Percentiles rank a stretch among this genome's conserved stretches.
phyloP scores from a whole-genome alignment of 2,329 filamentous ascomycete genomes.

The Apiospora phragmitis region DNA sequence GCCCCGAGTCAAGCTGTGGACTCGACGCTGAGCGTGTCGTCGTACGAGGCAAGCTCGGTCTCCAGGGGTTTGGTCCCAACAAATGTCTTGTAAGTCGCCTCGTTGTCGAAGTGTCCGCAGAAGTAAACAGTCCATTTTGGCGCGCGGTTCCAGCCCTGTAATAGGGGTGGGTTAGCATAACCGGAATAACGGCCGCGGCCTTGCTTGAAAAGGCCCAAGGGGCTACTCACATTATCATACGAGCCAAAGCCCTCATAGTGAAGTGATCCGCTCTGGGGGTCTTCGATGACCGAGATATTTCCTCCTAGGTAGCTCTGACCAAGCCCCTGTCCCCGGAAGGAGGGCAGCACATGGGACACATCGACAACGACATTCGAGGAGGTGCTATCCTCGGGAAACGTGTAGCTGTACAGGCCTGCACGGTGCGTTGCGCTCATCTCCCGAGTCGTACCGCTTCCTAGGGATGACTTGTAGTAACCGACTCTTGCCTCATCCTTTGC shows the following conservation, averaged over 20 bases:
- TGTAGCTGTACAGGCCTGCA: slow-evolving; percentile 62
- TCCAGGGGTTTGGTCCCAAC: slow-evolving; percentile 35
- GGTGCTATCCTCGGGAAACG: slow-evolving; percentile 46
- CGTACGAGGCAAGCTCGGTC: slow-evolving; percentile 32
- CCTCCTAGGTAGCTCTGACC: slow-evolving; percentile 66
- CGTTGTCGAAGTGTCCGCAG: slow-evolving; percentile 59
- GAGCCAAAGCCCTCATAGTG: slow-evolving; percentile 61
- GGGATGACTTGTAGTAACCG: slow-evolving; percentile 60
- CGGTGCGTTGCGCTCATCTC: slow-evolving; percentile 58
- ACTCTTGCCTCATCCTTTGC: slow-evolving; percentile 52
- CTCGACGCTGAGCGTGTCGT: slow-evolving; percentile 14
- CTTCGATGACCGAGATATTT: slow-evolving; percentile 50
- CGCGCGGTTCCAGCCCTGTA: slow-evolving; percentile 61
- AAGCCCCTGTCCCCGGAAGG: slow-evolving; percentile 59
- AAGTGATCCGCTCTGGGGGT: slow-evolving; percentile 19
- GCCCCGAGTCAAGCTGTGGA: slow-evolving; percentile 43
- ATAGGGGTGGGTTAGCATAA: slow-evolving; percentile 13
- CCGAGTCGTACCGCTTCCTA: slow-evolving; percentile 56
- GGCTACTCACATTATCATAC: slow-evolving; percentile 57
- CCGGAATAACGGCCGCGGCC: background rate
- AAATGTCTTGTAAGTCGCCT: slow-evolving; percentile 46
- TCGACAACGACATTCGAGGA: slow-evolving; percentile 58
- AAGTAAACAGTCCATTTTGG: slow-evolving; percentile 64
- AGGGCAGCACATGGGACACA: slow-evolving; percentile 66
- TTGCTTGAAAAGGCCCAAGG: background rate